Evolutionary conservation across 2,329 filamentous ascomycete genomes (phyloP).

Genomic region (Colletotrichum kahawae): DNA sequence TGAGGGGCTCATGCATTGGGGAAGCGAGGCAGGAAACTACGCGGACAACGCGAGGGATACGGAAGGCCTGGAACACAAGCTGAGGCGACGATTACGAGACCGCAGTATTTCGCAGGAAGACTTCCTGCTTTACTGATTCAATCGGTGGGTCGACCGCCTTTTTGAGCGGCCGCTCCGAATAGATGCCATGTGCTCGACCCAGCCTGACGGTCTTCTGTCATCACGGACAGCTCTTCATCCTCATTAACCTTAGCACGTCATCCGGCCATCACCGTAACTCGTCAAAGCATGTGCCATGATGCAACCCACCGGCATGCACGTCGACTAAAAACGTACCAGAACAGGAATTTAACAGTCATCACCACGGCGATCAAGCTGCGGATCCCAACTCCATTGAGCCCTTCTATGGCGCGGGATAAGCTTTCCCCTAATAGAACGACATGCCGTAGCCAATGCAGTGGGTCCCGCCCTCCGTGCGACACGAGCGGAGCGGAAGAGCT

Average conservation of each 20-base stretch:
- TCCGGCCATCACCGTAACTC: not conserved
- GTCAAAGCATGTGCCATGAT: not conserved
- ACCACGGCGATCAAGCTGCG: not conserved
- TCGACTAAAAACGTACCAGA: not conserved
- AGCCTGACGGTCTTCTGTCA: not conserved
- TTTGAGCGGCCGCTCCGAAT: not conserved
- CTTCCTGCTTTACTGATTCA: not conserved
- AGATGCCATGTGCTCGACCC: not conserved
- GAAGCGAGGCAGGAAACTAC: not conserved
- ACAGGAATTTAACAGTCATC: not conserved
- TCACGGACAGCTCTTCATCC: not conserved
- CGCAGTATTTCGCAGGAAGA: not conserved
- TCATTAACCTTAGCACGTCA: not conserved
- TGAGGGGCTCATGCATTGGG: slow-evolving; percentile 7
- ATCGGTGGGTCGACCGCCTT: not conserved
- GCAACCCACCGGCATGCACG: not conserved
- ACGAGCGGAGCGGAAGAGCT: not conserved
- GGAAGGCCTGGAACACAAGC: not conserved
- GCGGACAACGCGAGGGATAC: not conserved
- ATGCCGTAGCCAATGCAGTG: not conserved
- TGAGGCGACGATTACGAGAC: not conserved
- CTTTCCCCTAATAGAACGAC: not conserved
- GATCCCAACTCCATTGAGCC: not conserved
- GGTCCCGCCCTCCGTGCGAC: not conserved
- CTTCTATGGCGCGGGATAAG: not conserved